phyloP scores from a whole-genome alignment of 2,329 filamentous ascomycete species.

The Botrytis fabae region DNA sequence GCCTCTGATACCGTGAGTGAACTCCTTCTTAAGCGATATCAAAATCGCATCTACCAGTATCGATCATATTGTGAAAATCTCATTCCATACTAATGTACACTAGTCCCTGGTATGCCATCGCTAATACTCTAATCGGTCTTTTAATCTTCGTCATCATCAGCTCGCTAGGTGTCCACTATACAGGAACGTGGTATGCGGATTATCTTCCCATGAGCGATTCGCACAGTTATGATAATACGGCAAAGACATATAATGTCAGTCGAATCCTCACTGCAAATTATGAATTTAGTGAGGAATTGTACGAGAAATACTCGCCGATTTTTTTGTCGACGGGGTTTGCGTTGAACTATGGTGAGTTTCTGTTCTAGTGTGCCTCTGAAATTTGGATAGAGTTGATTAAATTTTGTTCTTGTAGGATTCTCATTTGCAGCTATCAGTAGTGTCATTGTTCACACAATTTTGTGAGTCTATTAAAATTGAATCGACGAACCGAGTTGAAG shows the following conservation, averaged over 20 bases:
- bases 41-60: neutral
- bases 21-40: too few species aligned
- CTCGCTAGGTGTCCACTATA: slow-evolving; percentile 62
- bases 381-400: neutral
- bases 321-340: slow-evolving; percentile 60
- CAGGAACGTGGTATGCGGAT: slow-evolving; percentile 59
- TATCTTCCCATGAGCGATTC: slow-evolving; percentile 52
- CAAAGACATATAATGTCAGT: slow-evolving; percentile 56
- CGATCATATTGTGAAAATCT: neutral
- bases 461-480: slow-evolving; percentile 43
- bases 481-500: neutral
- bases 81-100: neutral
- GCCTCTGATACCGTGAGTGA: slow-evolving; percentile 1
- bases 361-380: neutral
- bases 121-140: slow-evolving; percentile 69
- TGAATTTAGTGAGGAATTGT: slow-evolving; percentile 61
- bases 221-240: slow-evolving; percentile 58
- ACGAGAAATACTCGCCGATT: slow-evolving; percentile 44
- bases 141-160: slow-evolving; percentile 62
- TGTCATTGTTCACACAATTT: slow-evolving; percentile 60
- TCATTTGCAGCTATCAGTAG: slow-evolving; percentile 63
- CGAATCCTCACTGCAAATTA: slow-evolving; percentile 57
- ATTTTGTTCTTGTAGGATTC: neutral
- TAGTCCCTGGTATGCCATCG: slow-evolving; percentile 66
- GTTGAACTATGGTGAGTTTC: slow-evolving; percentile 49